These are phyloP conservation scores for Debaryomycetaceae sp. DNA, from an alignment of 1,139 yeast species.

Conservation along the genomic window DNA sequence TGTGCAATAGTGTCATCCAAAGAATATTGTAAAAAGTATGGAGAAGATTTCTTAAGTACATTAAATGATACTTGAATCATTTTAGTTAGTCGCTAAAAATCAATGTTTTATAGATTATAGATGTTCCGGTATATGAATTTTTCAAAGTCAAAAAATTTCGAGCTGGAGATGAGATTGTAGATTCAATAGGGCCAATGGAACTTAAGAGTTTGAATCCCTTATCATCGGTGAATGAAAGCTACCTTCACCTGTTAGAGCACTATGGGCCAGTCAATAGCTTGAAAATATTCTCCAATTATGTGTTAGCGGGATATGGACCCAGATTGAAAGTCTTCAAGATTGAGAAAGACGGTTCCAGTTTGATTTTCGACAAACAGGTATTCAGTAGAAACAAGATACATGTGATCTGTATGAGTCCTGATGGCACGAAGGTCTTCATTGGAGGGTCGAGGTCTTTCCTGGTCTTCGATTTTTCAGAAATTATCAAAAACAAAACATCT, in stretches of 20 bases:
- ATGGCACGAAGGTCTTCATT: slow-evolving; percentile 35
- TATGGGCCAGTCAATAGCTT: slow-evolving; percentile 77
- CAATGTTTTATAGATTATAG: not conserved
- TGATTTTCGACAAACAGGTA: slow-evolving; percentile 41
- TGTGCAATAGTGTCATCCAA: slow-evolving; percentile 19
- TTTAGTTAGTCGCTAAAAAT: slow-evolving; percentile 1
- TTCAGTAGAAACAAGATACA: slow-evolving; percentile 78
- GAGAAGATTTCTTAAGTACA: not conserved
- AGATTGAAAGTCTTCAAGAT: slow-evolving; percentile 50
- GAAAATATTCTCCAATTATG: slow-evolving; percentile 33
- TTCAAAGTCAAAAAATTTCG: not conserved
- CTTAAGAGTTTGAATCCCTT: slow-evolving; percentile 7
- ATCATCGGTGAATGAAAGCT: slow-evolving; percentile 11
- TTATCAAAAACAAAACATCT: slow-evolving; percentile 10
- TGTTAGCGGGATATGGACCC: slow-evolving; percentile 80
- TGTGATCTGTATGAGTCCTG: slow-evolving; percentile 48
- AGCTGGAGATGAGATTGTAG: not conserved
- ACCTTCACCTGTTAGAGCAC: slow-evolving; percentile 29
- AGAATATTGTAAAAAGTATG: slow-evolving; percentile 14
- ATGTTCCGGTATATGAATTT: not conserved
- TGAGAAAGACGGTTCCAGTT: slow-evolving; percentile 24
- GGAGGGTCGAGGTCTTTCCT: slow-evolving; percentile 77
- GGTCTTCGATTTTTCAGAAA: slow-evolving; percentile 26
- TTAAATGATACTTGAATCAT: not conserved
- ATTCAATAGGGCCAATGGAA: not conserved